Evolutionary conservation across 768 basidiomycete genomes (phyloP).

Genomic region (Psilocybe tampanensis): DNA sequence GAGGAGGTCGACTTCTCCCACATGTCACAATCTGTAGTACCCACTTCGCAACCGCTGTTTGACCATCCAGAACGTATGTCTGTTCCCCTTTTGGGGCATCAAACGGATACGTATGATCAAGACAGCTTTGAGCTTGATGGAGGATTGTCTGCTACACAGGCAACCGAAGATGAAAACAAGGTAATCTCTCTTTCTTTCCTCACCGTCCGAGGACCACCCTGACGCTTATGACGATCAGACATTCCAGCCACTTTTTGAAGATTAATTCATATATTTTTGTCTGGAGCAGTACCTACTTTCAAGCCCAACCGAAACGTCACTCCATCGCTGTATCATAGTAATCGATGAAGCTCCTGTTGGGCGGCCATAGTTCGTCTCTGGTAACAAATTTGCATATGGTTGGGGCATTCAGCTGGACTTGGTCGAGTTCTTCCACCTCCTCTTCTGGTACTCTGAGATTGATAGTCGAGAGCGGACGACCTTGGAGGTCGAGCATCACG

Average conservation of each 20-base stretch:
- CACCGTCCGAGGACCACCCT: neutral
- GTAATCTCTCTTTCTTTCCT: constrained; percentile 22
- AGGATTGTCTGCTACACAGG: constrained; percentile 44
- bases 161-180: constrained; percentile 31
- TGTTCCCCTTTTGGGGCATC: constrained; percentile 4
- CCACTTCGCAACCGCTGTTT: neutral
- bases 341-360: constrained; percentile 25
- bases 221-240: constrained; percentile 24
- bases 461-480: constrained; percentile 31
- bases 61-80: neutral
- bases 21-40: constrained; percentile 26
- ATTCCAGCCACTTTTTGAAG: constrained; percentile 56
- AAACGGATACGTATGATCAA: constrained; percentile 22
- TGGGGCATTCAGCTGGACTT: neutral
- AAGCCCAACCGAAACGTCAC: constrained; percentile 1
- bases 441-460: constrained; percentile 29
- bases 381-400: constrained; percentile 27
- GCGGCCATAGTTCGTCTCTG: constrained; percentile 33
- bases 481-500: constrained; percentile 22
- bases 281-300: neutral
- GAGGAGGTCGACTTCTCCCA: constrained; percentile 52
- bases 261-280: constrained; percentile 39
- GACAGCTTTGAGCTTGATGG: constrained; percentile 38
- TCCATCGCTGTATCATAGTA: constrained; percentile 32
- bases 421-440: constrained; percentile 6